Evolutionary conservation across 2,329 filamentous ascomycete genomes (phyloP).

Genomic region (Coniochaeta hoffmannii): DNA sequence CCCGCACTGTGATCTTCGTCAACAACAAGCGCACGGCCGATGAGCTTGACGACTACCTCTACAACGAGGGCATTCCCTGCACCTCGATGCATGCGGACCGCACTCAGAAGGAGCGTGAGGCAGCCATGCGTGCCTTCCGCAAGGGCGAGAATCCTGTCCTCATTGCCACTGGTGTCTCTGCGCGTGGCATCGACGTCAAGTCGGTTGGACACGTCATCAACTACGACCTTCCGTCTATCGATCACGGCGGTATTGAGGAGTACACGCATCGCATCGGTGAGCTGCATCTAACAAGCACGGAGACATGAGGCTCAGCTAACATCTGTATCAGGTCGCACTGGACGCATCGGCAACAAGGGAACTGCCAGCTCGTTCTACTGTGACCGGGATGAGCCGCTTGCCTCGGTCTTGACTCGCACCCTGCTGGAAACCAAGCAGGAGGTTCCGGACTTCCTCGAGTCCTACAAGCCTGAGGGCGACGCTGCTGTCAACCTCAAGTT

Average conservation of each 20-base stretch:
- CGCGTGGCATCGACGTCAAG: constrained; percentile 81
- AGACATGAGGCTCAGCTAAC: not conserved
- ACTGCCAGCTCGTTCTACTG: constrained; percentile 86
- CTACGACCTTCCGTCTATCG: constrained; percentile 69
- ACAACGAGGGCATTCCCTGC: constrained; percentile 68
- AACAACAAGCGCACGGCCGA: constrained; percentile 76
- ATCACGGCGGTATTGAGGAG: constrained; percentile 83
- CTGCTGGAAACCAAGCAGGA: constrained; percentile 72
- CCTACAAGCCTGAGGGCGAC: constrained; percentile 51
- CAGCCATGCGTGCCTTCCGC: constrained; percentile 81
- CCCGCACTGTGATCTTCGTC: constrained; percentile 83
- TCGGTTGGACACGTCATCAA: constrained; percentile 92
- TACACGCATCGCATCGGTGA: constrained; percentile 91
- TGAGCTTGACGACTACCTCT: constrained; percentile 80
- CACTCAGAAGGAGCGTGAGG: constrained; percentile 85
- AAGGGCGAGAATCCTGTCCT: constrained; percentile 68
- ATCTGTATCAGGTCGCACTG: constrained; percentile 70
- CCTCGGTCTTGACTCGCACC: constrained; percentile 67
- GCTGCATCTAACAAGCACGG: constrained; percentile 13
- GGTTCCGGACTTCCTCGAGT: constrained; percentile 74
- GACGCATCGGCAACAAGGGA: constrained; percentile 82
- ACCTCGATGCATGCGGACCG: constrained; percentile 86
- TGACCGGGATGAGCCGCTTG: constrained; percentile 66
- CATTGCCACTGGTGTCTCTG: constrained; percentile 77
- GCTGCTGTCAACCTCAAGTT: constrained; percentile 41